Evolutionary conservation across 2,329 filamentous ascomycete genomes (phyloP), one percentile per base, ranked within the genome.

Genomic region (Colletotrichum destructivum): DNA sequence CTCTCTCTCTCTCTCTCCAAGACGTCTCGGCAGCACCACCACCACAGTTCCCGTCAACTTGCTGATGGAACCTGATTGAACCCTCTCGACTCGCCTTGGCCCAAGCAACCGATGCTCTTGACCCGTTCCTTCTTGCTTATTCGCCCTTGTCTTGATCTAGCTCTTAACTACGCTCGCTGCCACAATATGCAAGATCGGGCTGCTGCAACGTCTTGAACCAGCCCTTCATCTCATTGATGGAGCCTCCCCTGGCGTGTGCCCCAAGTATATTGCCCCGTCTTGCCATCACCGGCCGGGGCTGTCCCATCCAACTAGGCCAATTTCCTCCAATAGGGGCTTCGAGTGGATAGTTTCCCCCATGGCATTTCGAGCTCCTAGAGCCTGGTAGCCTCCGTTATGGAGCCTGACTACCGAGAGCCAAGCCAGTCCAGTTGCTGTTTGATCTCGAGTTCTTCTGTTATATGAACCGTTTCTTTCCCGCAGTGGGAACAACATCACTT

Each of bases 181-280:
- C 12, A 18, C 11, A 12, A 9, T 15, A 47, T 46, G 31, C 55
- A 49, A 61, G 26, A 61, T 70, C 62, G 55, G 67, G 31, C 47
- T 23, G 51, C 49, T 42, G 42, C 38, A 46, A 66, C 56, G 13
- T 31, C 38, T 61, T 26, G 2, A 31, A 40, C 21, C 42, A 31
- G n/a, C 47, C 67, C 62, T 66, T 70, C 67, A 70, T 70, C 67
- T 66, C 55, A 49, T 70, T 31, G 62, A 60, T 18, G 55, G 42
- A 51, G 62, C 46, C 56, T 23, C 44, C 31, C 47, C 23, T 61
- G 40, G 40, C 40, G 21, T 42, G n/a, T 67, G 62, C 62, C 44
- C 56, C 68, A 67, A 56, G 26, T 70, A 67, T 62, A 70, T 61
- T 71, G 68, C 57, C 44, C 64, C n/a, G 23, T 46, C 42, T 26